phyloP scores from a whole-genome alignment of 2,329 filamentous ascomycete species.

The Venturia oleaginea region DNA sequence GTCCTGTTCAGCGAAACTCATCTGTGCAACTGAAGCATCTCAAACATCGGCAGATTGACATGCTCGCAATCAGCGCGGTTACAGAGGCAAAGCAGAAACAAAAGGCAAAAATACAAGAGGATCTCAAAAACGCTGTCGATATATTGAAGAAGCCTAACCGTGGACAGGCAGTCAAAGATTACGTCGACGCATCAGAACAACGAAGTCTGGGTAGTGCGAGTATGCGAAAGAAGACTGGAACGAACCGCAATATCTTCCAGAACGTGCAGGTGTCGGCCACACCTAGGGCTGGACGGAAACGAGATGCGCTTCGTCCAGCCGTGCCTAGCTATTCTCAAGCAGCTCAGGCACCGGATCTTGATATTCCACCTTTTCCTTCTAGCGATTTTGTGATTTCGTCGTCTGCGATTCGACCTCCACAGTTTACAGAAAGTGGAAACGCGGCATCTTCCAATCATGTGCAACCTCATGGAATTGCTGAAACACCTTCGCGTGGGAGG shows the following conservation, averaged over 20 bases:
- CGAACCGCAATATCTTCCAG: conserved; percentile 20
- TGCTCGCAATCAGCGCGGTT: conserved; percentile 43
- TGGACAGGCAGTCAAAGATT: conserved; percentile 55
- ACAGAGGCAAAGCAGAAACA: conserved; percentile 53
- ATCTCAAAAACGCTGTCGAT: conserved; percentile 65
- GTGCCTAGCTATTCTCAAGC: conserved; percentile 22
- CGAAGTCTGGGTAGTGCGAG: conserved; percentile 25
- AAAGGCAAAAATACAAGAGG: conserved; percentile 58
- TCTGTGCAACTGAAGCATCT: conserved; percentile 36
- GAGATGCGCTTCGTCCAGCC: conserved; percentile 24
- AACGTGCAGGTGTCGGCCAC: conserved; percentile 34
- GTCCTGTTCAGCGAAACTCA: conserved; percentile 26
- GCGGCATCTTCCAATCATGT: background rate
- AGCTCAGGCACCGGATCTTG: conserved; percentile 11
- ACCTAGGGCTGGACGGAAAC: conserved; percentile 28
- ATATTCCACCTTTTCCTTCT: conserved; percentile 14
- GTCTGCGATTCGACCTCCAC: conserved; percentile 28
- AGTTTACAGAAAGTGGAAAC: conserved; percentile 18
- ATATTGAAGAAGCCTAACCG: conserved; percentile 69
- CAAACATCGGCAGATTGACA: conserved; percentile 44
- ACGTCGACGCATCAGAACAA: conserved; percentile 59
- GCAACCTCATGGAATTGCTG: background rate
- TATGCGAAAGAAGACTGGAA: conserved; percentile 17
- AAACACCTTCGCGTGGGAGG: conserved; percentile 3
- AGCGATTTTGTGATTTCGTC: conserved; percentile 32